phyloP scores from a whole-genome alignment of 306 rosid genomes.

The Alnus glutinosa region DNA sequence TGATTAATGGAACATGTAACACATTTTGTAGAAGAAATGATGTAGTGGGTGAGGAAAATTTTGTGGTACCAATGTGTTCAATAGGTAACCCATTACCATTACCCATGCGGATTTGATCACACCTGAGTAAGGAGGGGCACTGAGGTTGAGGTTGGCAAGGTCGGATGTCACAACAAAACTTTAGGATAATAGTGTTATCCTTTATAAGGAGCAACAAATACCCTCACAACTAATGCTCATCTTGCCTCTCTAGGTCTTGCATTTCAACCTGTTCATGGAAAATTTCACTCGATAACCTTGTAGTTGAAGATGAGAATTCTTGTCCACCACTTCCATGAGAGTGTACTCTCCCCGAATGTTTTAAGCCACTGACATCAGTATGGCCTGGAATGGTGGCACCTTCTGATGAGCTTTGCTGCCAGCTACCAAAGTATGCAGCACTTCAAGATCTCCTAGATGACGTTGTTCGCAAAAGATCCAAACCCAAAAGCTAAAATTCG shows the following conservation, averaged over 20 bases:
- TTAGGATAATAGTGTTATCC: no score
- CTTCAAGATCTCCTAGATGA: slow-evolving; percentile 92
- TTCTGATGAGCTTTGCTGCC: slow-evolving; percentile 88
- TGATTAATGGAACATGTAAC: no score
- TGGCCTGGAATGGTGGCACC: slow-evolving; percentile 41
- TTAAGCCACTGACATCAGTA: slow-evolving; percentile 37
- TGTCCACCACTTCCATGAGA: slow-evolving; percentile 77
- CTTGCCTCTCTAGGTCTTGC: slow-evolving; percentile 55
- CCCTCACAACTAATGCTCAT: slow-evolving; percentile 31
- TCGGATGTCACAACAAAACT: no score
- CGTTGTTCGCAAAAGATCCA: slow-evolving; percentile 50
- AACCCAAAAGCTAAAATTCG: no score
- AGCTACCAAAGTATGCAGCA: slow-evolving; percentile 77
- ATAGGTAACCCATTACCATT: no score
- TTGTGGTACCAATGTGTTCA: no score
- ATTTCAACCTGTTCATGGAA: slow-evolving; percentile 85
- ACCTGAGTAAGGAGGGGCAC: no score
- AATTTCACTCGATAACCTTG: slow-evolving; percentile 78
- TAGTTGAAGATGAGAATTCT: slow-evolving; percentile 73
- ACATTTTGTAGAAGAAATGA: no score
- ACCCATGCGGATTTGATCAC: no score
- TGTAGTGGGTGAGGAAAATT: no score
- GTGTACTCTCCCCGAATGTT: slow-evolving; percentile 63
- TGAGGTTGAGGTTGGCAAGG: no score
- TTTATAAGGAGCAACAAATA: slow-evolving; percentile 8